Evolutionary conservation across 2,329 filamentous ascomycete species (phyloP).

Genomic region (Hypoxylon sp.): DNA sequence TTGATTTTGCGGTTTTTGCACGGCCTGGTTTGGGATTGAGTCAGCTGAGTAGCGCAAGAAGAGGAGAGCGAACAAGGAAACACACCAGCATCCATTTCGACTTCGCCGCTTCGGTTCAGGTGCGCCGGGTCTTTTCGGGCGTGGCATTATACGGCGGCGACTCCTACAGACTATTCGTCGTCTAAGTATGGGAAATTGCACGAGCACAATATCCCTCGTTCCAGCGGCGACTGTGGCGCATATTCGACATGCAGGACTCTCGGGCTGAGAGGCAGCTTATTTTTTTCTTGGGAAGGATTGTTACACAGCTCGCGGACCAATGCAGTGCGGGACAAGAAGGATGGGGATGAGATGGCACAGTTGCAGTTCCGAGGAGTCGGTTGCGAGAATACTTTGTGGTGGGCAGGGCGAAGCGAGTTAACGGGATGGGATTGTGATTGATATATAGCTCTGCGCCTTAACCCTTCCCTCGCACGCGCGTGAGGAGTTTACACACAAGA

Average conservation of each 20-base stretch:
- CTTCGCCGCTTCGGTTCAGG: constrained; percentile 62
- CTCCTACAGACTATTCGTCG: constrained; percentile 37
- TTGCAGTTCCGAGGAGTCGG: constrained; percentile 39
- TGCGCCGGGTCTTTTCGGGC: constrained; percentile 60
- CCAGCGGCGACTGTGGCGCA: constrained; percentile 50
- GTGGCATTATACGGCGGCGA: constrained; percentile 57
- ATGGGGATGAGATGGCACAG: constrained; percentile 39
- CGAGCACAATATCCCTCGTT: constrained; percentile 52
- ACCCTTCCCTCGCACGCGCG: constrained; percentile 24
- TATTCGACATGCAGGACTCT: constrained; percentile 50
- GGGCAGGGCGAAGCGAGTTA: constrained; percentile 32
- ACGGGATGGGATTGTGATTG: constrained; percentile 39
- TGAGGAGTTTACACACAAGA: constrained; percentile 33
- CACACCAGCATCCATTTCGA: constrained; percentile 64
- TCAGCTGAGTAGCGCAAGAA: constrained; percentile 39
- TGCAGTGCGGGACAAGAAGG: constrained; percentile 30
- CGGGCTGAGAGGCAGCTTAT: constrained; percentile 40
- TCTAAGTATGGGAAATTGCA: constrained; percentile 52
- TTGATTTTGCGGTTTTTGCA: constrained; percentile 86
- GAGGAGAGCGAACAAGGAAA: constrained; percentile 17
- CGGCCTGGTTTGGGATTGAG: constrained; percentile 66
- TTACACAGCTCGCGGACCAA: constrained; percentile 43
- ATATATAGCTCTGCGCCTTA: constrained; percentile 44
- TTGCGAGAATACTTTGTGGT: constrained; percentile 36
- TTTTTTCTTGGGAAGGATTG: constrained; percentile 39